phyloP scores from a whole-genome alignment of 169 alveolate species.

The Eimeria mitis region DNA sequence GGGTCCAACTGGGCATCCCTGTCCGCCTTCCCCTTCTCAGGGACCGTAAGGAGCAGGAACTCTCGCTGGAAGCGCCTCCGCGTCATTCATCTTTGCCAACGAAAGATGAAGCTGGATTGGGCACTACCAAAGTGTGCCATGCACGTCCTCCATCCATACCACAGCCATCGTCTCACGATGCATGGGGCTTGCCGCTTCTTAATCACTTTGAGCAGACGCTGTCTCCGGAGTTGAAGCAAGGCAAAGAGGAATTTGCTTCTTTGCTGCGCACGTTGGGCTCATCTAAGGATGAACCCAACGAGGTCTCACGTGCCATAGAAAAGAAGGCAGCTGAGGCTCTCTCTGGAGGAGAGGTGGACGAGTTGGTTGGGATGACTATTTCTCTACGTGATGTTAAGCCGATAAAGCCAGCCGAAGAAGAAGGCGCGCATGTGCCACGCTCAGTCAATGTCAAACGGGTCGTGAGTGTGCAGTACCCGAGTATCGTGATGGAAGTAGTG shows the following conservation, averaged over 20 bases:
- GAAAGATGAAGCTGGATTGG: too few relatives aligned
- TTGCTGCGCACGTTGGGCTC: neutral
- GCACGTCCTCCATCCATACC: too few relatives aligned
- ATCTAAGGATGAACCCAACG: too few relatives aligned
- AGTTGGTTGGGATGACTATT: neutral
- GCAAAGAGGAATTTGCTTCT: neutral
- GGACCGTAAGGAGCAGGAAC: too few relatives aligned
- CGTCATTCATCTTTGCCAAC: too few relatives aligned
- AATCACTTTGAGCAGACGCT: conserved; percentile 24
- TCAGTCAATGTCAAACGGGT: neutral
- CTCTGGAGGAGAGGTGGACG: neutral
- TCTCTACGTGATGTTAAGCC: neutral
- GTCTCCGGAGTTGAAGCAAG: neutral
- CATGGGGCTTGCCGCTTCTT: conserved; percentile 3
- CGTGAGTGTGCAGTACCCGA: neutral
- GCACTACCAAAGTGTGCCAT: too few relatives aligned
- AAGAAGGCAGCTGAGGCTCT: neutral
- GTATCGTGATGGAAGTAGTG: neutral
- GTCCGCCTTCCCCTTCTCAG: too few relatives aligned
- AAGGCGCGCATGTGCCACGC: neutral
- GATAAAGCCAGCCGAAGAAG: neutral
- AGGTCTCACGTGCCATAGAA: neutral
- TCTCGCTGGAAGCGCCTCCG: too few relatives aligned
- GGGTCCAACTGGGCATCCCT: too few relatives aligned
- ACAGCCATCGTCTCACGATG: too few relatives aligned